Percentiles rank a stretch among this genome's conserved stretches.
phyloP scores from a whole-genome alignment of 2,329 filamentous ascomycete genomes.

The Colletotrichum sojae region DNA sequence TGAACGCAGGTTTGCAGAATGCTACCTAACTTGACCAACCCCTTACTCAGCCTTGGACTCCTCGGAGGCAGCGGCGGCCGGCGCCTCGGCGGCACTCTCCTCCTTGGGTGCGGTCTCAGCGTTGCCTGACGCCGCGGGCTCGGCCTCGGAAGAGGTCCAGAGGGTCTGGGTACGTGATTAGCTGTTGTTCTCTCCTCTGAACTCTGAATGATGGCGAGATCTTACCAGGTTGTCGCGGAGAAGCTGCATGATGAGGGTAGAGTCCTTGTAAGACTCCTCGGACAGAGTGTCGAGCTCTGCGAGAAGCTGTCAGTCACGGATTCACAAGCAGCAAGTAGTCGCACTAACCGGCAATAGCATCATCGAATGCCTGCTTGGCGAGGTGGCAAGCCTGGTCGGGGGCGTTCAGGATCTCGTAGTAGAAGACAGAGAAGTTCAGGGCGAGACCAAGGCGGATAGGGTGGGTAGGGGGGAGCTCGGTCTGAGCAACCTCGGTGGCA shows the following conservation, averaged over 20 bases:
- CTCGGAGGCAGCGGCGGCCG: slow-evolving; percentile 64
- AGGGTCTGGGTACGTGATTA: slow-evolving; percentile 78
- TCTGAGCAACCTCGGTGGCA: slow-evolving; percentile 90
- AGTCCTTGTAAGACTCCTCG: slow-evolving; percentile 99
- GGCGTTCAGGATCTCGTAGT: slow-evolving; percentile 99
- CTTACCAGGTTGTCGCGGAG: slow-evolving; percentile 95
- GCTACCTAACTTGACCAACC: slow-evolving; percentile 39
- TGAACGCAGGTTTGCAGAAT: slow-evolving; percentile 54
- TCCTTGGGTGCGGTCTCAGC: slow-evolving; percentile 64
- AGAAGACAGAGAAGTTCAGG: slow-evolving; percentile 98
- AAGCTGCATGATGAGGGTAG: slow-evolving; percentile 98
- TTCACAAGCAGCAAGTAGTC: not conserved
- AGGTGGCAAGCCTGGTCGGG: slow-evolving; percentile 98
- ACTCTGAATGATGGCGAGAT: slow-evolving; percentile 33
- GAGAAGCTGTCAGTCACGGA: slow-evolving; percentile 43
- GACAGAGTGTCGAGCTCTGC: slow-evolving; percentile 94
- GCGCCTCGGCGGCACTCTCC: slow-evolving; percentile 35
- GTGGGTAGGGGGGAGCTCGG: slow-evolving; percentile 91
- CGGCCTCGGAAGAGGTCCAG: slow-evolving; percentile 99
- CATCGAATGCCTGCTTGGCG: slow-evolving; percentile 95
- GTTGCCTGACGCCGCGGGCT: slow-evolving; percentile 74
- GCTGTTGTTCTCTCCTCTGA: slow-evolving; percentile 36
- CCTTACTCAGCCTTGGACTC: slow-evolving; percentile 79
- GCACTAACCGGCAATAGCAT: slow-evolving; percentile 85
- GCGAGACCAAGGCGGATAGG: slow-evolving; percentile 93